Base-by-base conservation (phyloP, 306 rosid species). In the Sicyos edulis region DNA sequence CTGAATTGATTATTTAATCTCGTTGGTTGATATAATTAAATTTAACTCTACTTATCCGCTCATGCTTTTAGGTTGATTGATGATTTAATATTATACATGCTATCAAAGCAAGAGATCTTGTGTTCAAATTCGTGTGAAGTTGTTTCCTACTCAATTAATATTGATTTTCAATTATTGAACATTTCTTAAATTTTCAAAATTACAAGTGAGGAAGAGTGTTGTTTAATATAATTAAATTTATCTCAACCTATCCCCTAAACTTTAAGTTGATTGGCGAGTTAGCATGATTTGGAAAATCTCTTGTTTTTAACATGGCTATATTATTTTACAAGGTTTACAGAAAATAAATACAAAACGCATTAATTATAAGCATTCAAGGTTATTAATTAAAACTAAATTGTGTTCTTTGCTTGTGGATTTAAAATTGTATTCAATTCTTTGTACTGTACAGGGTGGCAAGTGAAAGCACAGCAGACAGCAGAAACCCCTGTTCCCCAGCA, bases 401-500 rank as follows among this genome's bases (percentile, higher is more conserved):
- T 7, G 11, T 62, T 16, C 49, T 16, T n/a, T 62, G 12, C 40
- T 9, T 29, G 49, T 60, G 19, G 45, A 60, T 60, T 60, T 60
- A 60, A 60, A 60, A 60, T 15, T 19, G 4, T 32, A 60, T 32
- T 60, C 21, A 29, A 70, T 20, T 59, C 10, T 7, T 44, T 20
- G 54, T 56, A 7, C 45, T 64, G 53, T 60, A 37, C 87, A 88
- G 95, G 75, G 84, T 86, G 80, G 88, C 92, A 6, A 80, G 96
- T 67, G 97, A 89, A 83, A 89, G 89, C 88, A 84, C 89, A 2
- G 92, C 95, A 15, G 83, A 84, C 74, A 92, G 95, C 85, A 76
- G 83, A 63, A 86, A 86, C 63, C 92, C 89, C 26, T 82, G 89
- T 81, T 89, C 96, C 37, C 80, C 89, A 75, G 83, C 96, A 64